Evolutionary conservation across 2,329 filamentous ascomycete species (phyloP).

Genomic region (Mycogone perniciosa): DNA sequence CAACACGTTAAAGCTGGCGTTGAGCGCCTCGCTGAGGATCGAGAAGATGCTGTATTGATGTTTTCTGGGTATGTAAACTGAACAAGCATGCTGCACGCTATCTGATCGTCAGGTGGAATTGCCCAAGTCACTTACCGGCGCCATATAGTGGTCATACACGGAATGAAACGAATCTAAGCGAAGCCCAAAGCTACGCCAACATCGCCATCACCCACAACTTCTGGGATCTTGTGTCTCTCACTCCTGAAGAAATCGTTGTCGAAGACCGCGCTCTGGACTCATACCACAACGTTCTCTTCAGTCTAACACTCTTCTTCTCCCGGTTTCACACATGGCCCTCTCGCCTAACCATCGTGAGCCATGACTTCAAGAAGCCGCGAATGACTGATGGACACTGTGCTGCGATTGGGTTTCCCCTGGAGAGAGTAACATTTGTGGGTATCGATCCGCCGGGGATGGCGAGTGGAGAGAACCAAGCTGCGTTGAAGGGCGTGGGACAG

Average conservation of each 20-base stretch:
- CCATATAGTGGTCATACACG: conserved; percentile 56
- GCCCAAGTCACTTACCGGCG: background rate
- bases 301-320: conserved; percentile 47
- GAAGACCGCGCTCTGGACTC: conserved; percentile 77
- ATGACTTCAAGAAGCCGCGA: conserved; percentile 60
- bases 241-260: conserved; percentile 36
- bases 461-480: conserved; percentile 28
- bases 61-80: conserved; percentile 60
- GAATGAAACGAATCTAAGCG: conserved; percentile 46
- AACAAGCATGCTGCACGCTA: background rate
- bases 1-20: conserved; percentile 65
- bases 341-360: conserved; percentile 58
- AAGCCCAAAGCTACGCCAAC: conserved; percentile 58
- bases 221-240: conserved; percentile 30
- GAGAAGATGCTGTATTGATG: conserved; percentile 45
- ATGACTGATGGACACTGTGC: conserved; percentile 58
- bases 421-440: conserved; percentile 48
- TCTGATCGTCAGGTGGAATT: too few relatives aligned
- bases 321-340: conserved; percentile 45
- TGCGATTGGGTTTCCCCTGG: conserved; percentile 50
- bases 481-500: conserved; percentile 35
- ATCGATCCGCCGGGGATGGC: conserved; percentile 54
- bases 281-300: conserved; percentile 78
- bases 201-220: conserved; percentile 41
- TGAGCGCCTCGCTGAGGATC: conserved; percentile 40